phyloP scores from a whole-genome alignment of 2,329 filamentous ascomycete species.

The Aureobasidium sp. region DNA sequence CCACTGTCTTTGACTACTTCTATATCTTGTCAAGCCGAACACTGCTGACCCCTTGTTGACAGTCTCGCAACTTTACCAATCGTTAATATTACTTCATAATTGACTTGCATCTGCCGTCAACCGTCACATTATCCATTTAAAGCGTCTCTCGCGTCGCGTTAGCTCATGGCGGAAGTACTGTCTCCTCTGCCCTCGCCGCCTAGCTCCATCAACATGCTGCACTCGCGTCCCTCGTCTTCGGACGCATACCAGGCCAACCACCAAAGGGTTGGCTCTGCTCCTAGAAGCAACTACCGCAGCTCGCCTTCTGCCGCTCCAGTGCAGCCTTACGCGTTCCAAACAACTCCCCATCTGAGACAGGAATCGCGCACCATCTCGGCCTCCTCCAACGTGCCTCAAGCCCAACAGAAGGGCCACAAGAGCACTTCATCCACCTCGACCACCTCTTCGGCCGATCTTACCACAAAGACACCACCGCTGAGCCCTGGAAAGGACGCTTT shows the following conservation, averaged over 20 bases:
- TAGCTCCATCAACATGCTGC: constrained; percentile 45
- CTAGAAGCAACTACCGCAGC: constrained; percentile 37
- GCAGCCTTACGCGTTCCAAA: constrained; percentile 45
- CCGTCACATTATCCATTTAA: not conserved
- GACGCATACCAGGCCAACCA: constrained; percentile 40
- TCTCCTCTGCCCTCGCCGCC: constrained; percentile 41
- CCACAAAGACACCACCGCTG: constrained; percentile 6
- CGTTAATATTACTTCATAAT: constrained; percentile 10
- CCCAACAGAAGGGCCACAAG: constrained; percentile 33
- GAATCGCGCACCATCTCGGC: constrained; percentile 51
- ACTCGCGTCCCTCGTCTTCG: constrained; percentile 36
- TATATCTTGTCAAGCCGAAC: not conserved
- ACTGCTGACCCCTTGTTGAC: not conserved
- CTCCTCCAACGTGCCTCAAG: constrained; percentile 34
- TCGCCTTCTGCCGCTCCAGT: constrained; percentile 37
- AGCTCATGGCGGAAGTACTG: constrained; percentile 39
- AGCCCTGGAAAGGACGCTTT: constrained; percentile 29
- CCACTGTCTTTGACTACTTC: not conserved
- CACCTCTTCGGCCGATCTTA: constrained; percentile 26
- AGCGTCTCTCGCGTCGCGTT: not conserved
- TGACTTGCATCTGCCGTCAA: not conserved
- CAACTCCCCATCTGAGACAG: constrained; percentile 48
- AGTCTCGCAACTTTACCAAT: constrained; percentile 5
- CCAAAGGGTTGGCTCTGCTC: constrained; percentile 35
- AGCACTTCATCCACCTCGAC: constrained; percentile 47